Conservation (phyloP, 768 basidiomycete genomes). For the Tremella yokohamensis region DNA sequence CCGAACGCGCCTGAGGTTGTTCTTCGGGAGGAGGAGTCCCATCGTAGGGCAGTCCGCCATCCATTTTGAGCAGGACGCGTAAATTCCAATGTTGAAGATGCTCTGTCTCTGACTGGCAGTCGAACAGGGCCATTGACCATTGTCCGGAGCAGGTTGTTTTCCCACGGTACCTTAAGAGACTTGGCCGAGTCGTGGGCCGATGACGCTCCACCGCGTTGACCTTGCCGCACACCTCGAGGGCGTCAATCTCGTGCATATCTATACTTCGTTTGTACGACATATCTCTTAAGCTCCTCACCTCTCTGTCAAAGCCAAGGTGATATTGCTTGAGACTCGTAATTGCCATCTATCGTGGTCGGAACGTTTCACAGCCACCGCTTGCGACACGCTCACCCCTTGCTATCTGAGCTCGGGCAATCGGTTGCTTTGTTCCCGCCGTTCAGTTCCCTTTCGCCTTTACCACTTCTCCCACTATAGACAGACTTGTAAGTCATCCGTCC, state of each 20-base stretch:
- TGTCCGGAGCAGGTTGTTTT: constrained; percentile 1
- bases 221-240: constrained; percentile 1
- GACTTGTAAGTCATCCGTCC: not conserved
- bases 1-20: not conserved
- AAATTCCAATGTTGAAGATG: not conserved
- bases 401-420: too few species aligned
- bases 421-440: not conserved
- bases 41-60: constrained; percentile 36
- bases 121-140: not conserved
- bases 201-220: constrained; percentile 1
- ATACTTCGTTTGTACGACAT: not conserved
- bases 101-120: too few species aligned
- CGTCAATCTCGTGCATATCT: constrained; percentile 3
- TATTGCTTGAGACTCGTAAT: too few species aligned
- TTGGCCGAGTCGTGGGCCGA: not conserved
- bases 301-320: too few species aligned
- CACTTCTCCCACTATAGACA: constrained; percentile 4
- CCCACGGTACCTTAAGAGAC: constrained; percentile 3
- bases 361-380: too few species aligned
- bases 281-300: too few species aligned
- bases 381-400: too few species aligned
- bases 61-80: constrained; percentile 10
- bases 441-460: not conserved
- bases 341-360: too few species aligned
- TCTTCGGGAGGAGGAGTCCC: constrained; percentile 32